Conservation (phyloP, 1,284 basidiomycete species). For the Earliella scabrosa region DNA sequence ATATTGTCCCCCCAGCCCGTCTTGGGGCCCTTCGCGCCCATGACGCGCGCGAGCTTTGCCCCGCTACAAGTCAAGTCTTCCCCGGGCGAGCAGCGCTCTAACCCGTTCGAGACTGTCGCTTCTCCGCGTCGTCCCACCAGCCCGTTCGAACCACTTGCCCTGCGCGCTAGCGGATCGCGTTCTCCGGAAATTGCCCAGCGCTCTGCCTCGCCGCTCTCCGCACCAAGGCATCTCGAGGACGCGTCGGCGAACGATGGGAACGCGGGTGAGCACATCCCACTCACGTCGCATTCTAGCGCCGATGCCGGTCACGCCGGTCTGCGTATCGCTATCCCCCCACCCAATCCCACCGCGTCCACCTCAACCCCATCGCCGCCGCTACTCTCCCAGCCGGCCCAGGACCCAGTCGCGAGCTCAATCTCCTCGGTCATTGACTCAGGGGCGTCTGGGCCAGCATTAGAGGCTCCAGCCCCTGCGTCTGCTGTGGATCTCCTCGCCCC, state of each 20-base stretch:
- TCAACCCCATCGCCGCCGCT: slow-evolving; percentile 29
- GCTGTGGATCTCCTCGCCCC: slow-evolving; percentile 18
- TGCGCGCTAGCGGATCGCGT: slow-evolving; percentile 12
- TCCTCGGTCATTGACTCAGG: slow-evolving; percentile 4
- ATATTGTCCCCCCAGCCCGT: slow-evolving; percentile 32
- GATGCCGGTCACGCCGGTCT: slow-evolving; percentile 18
- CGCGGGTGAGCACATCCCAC: slow-evolving; percentile 15
- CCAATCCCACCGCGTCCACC: slow-evolving; percentile 24
- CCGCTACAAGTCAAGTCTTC: slow-evolving; percentile 27
- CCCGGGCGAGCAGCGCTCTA: slow-evolving; percentile 25
- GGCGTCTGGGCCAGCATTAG: background rate
- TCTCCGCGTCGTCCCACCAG: slow-evolving; percentile 13
- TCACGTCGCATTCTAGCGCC: slow-evolving; percentile 17
- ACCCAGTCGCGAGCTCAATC: slow-evolving; percentile 9
- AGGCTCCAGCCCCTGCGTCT: slow-evolving; percentile 8
- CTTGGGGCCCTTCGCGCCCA: slow-evolving; percentile 27
- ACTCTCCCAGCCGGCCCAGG: slow-evolving; percentile 15
- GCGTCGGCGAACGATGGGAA: slow-evolving; percentile 9
- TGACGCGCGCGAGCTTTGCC: slow-evolving; percentile 20
- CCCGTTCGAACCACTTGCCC: slow-evolving; percentile 16
- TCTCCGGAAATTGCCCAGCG: slow-evolving; percentile 17
- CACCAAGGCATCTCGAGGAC: slow-evolving; percentile 19
- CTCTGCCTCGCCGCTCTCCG: slow-evolving; percentile 18
- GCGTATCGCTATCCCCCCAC: slow-evolving; percentile 30
- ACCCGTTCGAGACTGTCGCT: slow-evolving; percentile 21